These are phyloP conservation scores for Eryngium alpinum DNA, from an alignment of 140 eudicot species.

Conservation along the genomic window DNA sequence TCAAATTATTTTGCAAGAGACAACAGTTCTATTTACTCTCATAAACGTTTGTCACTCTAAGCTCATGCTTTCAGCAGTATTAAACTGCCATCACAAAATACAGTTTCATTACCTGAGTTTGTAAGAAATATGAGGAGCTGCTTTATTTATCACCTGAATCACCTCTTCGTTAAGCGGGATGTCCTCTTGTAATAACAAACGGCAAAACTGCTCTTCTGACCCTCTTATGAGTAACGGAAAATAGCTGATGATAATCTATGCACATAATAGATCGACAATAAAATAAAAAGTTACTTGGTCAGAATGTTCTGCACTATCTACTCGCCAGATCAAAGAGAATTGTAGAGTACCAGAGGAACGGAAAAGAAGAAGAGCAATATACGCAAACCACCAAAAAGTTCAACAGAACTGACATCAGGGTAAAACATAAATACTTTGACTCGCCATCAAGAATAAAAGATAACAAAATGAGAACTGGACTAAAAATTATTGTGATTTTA, in stretches of 20 bases:
- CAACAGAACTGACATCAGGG: too few species aligned
- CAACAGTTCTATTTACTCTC: neutral
- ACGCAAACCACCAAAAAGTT: too few species aligned
- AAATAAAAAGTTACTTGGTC: neutral
- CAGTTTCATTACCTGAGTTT: conserved; percentile 44
- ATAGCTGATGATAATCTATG: conserved; percentile 53
- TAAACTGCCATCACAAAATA: conserved; percentile 11
- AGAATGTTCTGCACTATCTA: neutral
- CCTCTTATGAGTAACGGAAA: conserved; percentile 79
- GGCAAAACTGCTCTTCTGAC: conserved; percentile 56
- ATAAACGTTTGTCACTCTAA: neutral
- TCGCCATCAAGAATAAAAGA: too few species aligned
- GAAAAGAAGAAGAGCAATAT: too few species aligned
- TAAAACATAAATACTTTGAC: too few species aligned
- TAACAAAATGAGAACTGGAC: too few species aligned
- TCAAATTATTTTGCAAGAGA: neutral
- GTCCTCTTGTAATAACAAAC: conserved; percentile 39
- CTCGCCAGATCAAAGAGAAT: neutral
- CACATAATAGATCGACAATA: conserved; percentile 7
- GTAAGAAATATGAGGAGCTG: conserved; percentile 42
- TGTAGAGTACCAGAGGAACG: too few species aligned
- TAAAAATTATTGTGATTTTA: too few species aligned
- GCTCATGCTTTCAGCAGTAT: neutral
- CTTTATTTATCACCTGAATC: conserved; percentile 59
- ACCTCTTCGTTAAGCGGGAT: conserved; percentile 45